A percentile compares a stretch with the other conserved stretches of the same genome.
Evolutionary conservation across 2,329 filamentous ascomycete species (phyloP).

Genomic region (Pseudocercospora crystallina): DNA sequence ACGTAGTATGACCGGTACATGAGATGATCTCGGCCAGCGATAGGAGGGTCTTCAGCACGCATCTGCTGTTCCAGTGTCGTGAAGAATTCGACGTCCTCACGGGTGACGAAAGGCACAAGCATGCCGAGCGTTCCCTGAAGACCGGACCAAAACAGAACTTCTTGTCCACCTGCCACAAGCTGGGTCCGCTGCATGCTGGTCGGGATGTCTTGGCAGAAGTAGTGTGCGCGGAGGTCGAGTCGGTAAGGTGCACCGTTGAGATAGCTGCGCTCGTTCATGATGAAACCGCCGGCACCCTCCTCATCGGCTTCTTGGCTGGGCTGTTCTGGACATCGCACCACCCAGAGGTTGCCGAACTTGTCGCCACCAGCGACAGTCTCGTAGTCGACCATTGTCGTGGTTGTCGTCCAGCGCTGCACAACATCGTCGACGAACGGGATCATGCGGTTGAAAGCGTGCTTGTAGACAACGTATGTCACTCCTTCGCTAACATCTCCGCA

Average conservation of each 20-base stretch:
- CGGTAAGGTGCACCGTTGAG: conserved; percentile 86
- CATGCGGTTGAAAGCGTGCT: conserved; percentile 83
- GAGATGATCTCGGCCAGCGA: conserved; percentile 90
- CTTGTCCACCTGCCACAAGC: conserved; percentile 85
- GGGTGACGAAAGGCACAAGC: conserved; percentile 83
- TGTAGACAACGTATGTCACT: conserved; percentile 90
- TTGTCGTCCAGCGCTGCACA: conserved; percentile 85
- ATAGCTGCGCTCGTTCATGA: conserved; percentile 87
- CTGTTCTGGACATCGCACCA: conserved; percentile 83
- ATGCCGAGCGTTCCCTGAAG: conserved; percentile 93
- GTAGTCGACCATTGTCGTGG: conserved; percentile 93
- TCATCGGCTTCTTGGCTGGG: conserved; percentile 88
- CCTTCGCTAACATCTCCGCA: conserved; percentile 92
- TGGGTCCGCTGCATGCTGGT: conserved; percentile 86
- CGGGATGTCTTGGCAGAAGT: conserved; percentile 87
- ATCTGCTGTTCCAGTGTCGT: conserved; percentile 88
- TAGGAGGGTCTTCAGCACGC: conserved; percentile 78
- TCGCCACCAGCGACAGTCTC: conserved; percentile 93
- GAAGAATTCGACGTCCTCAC: conserved; percentile 97
- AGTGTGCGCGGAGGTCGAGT: conserved; percentile 81
- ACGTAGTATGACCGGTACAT: conserved; percentile 96
- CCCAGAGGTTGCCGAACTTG: conserved; percentile 96
- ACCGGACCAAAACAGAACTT: conserved; percentile 89
- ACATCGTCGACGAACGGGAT: conserved; percentile 93
- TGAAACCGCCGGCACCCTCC: conserved; percentile 82